Base-by-base conservation (phyloP, 768 basidiomycete genomes). In the Coprinopsis sp. region DNA sequence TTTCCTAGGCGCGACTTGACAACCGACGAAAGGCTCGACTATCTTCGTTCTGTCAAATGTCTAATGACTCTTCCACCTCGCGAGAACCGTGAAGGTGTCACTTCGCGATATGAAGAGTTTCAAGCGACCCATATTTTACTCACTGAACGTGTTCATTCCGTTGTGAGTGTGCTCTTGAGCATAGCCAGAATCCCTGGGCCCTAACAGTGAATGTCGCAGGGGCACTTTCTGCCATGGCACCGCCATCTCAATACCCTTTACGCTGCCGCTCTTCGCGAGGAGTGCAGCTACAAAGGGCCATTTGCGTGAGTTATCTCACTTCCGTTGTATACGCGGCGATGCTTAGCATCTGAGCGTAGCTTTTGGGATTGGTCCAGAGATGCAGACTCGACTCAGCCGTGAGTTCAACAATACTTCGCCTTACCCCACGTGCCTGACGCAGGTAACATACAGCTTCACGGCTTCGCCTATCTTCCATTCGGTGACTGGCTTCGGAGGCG, bases 341-440 rank as follows among this genome's bases (percentile, higher is more conserved):
- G 18, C 3, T 13, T 36, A 34, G 22, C 42, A 21, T 12, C 21
- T 10, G 10, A 5, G 4, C 28, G 14, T 11, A 49, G 47, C 12
- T 49, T 49, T 33, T 49, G 47, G 47, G 47, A 49, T 36, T 49
- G 47, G 47, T 41, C 39, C 18, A 29, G 47, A 18, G 47, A 49
- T 31, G 47, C 47, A 2, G 47, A 49, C 31, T 33, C 19, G 2
- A 31, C 27, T 19, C 28, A 41, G 8, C 47, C 10, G 39, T 48
- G 30, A 4, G 46, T 47, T 16, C 16, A 8, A 16, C 34, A 8
- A 10, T 21, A 22, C 24, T 39, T 24, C 38, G 16, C 5, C 21
- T 30, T 14, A 27, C 24, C 14, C 11, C 37, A 3, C 4, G 11
- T 19, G 10, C 4, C 16, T 37, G 8, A 22, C 19, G 29, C 5